A percentile compares a stretch with the other conserved stretches of the same genome.
These are phyloP conservation scores for Aspergillus nanangensis DNA, from an alignment of 495 filamentous ascomycete genomes.

Conservation along the genomic window DNA sequence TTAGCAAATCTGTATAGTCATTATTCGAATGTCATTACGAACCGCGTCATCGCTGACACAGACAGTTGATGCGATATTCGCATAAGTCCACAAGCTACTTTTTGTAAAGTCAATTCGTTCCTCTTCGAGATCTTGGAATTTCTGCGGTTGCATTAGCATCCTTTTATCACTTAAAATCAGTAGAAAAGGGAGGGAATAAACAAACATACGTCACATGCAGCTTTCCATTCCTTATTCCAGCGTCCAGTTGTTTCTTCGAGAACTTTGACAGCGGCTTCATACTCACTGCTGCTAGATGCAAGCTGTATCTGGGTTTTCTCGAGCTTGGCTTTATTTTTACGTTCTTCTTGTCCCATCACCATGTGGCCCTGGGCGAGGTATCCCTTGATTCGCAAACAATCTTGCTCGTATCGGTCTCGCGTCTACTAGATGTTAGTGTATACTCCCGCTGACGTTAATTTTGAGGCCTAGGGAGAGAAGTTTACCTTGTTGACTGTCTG, in stretches of 20 bases:
- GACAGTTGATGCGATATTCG: constrained; percentile 96
- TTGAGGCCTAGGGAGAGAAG: too few species aligned
- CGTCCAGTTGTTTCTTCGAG: constrained; percentile 94
- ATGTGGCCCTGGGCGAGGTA: constrained; percentile 98
- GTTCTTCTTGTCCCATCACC: constrained; percentile 99
- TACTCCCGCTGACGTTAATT: too few species aligned
- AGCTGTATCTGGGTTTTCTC: constrained; percentile 98
- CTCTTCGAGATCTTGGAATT: constrained; percentile 99
- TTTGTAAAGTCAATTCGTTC: constrained; percentile 96
- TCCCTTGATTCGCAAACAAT: constrained; percentile 96
- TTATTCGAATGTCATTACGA: constrained; percentile 19
- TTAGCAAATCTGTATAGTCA: constrained; percentile 15
- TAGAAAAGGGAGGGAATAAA: neutral
- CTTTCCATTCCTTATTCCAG: constrained; percentile 98
- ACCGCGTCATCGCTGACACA: constrained; percentile 96
- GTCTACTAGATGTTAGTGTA: constrained; percentile 52
- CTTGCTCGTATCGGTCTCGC: constrained; percentile 91
- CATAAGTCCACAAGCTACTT: constrained; percentile 95
- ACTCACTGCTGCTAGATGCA: constrained; percentile 84
- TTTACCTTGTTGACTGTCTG: constrained; percentile 82
- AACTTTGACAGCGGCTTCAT: constrained; percentile 84
- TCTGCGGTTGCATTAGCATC: constrained; percentile 49
- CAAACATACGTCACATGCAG: constrained; percentile 72
- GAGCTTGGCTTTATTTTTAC: constrained; percentile 97
- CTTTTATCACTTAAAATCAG: too few species aligned